Evolutionary conservation across 306 rosid genomes (phyloP), one percentile per base, ranked within the genome.

Genomic region (Cicer yamashitae): DNA sequence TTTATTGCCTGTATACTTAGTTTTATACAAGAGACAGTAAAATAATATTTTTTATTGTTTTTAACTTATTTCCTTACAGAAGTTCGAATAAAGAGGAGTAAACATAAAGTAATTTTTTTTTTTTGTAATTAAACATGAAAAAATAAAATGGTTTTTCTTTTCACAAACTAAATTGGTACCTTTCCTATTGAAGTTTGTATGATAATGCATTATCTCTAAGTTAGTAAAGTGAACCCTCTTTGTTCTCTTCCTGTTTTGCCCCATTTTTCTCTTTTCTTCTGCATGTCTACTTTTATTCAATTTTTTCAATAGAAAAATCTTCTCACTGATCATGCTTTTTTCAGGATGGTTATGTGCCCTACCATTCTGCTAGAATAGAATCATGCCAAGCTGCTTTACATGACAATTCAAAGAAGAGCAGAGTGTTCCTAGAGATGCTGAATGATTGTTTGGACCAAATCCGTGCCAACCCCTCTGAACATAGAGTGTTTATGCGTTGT

Each of bases 341-440:
- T 57, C 87, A 91, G 98, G 98, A 94, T 71, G 96, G 98, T 63
- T 91, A 94, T 76, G 97, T 91, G 38, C 98, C 98, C 5, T 91
- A 94, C 64, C 98, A 94, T 81, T 94, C 98, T 12, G 97, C 98
- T 18, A 86, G 98, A 82, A 91, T 94, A 54, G 97, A 94, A 67
- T 82, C 85, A 70, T 94, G 98, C 79, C 96, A 81, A 61, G 93
- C 96, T 67, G 98, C 97, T 75, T 82, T 94, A 72, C 60, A 65
- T 65, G 98, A 94, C 86, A 77, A 51, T 77, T 91, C 97, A 44
- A 91, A 82, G 81, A 90, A 85, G 76, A 86, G 93, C 8, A 91
- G 79, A 75, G 47, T 87, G 47, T 94, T 94, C 83, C 60, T 83
- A 48, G 96, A 94, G 82, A 91, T 94, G 97, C 73, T 91, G 79